Evolutionary conservation across 306 rosid genomes (phyloP).

Genomic region (Luffa acutangula): DNA sequence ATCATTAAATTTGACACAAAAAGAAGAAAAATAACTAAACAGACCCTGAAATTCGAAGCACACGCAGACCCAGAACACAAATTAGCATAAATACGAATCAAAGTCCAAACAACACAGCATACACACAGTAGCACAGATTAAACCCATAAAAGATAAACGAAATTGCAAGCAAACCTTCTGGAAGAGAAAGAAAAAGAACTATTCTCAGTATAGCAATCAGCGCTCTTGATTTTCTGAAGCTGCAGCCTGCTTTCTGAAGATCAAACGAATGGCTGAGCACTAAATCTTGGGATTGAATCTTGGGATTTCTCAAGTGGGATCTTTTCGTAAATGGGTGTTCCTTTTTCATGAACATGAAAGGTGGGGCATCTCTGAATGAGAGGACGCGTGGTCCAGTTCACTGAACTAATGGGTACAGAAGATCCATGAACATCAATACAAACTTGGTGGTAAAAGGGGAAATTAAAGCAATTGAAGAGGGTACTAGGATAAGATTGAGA

Average conservation of each 20-base stretch:
- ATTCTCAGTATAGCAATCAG: neutral
- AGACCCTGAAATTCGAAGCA: neutral
- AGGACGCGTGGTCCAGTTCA: neutral
- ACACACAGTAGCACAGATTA: neutral
- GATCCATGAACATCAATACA: neutral
- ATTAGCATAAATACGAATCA: neutral
- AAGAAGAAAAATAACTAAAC: neutral
- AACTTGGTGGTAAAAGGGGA: neutral
- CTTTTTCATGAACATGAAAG: neutral
- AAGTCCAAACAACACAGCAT: neutral
- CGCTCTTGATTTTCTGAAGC: neutral
- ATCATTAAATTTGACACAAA: neutral
- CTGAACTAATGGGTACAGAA: neutral
- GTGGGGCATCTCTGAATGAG: neutral
- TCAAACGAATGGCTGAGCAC: neutral
- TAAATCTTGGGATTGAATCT: neutral
- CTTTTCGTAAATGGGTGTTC: neutral
- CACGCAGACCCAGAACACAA: neutral
- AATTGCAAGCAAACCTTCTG: slow-evolving; percentile 3
- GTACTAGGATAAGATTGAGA: neutral
- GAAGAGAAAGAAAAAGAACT: slow-evolving; percentile 6
- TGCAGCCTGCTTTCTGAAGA: neutral
- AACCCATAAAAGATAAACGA: neutral
- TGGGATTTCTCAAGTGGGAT: neutral
- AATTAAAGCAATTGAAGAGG: neutral